Conservation (phyloP, 495 filamentous ascomycete species). For the Tuber brumale region DNA sequence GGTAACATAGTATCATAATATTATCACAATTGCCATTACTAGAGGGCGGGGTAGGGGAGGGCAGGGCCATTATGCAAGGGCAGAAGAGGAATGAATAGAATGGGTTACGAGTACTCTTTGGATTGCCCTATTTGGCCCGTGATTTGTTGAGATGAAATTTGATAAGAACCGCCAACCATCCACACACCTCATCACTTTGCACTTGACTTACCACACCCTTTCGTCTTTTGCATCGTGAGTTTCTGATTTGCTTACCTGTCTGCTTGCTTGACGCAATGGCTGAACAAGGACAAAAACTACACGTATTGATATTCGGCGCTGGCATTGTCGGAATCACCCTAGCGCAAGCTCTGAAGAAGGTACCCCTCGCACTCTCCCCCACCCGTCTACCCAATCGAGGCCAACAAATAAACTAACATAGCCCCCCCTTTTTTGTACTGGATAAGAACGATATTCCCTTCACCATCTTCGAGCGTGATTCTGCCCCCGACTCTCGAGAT, state of each 20-base stretch:
- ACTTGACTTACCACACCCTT: background rate
- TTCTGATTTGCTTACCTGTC: background rate
- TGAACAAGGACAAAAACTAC: slow-evolving; percentile 7
- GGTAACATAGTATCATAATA: too few relatives aligned
- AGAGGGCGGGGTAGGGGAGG: background rate
- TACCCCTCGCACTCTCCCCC: slow-evolving; percentile 8
- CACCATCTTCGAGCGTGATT: slow-evolving; percentile 54
- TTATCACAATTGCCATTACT: background rate
- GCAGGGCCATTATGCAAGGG: background rate
- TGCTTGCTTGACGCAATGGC: background rate
- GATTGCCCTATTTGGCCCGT: background rate
- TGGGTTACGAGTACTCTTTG: background rate
- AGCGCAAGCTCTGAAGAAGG: slow-evolving; percentile 53
- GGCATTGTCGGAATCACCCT: slow-evolving; percentile 56
- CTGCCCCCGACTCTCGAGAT: slow-evolving; percentile 44
- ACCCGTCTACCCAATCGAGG: background rate
- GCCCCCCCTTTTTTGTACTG: background rate
- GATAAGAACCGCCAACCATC: background rate
- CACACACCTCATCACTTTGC: background rate
- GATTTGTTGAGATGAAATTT: background rate
- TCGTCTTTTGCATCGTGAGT: background rate
- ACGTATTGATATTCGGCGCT: slow-evolving; percentile 54
- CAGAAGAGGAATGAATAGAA: background rate
- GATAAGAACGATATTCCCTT: slow-evolving; percentile 40
- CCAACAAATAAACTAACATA: background rate